A percentile compares a stretch with the other conserved stretches of the same genome.
phyloP scores from a whole-genome alignment of 495 filamentous ascomycete genomes.

The Aspergillus sclerotiicarbonarius region DNA sequence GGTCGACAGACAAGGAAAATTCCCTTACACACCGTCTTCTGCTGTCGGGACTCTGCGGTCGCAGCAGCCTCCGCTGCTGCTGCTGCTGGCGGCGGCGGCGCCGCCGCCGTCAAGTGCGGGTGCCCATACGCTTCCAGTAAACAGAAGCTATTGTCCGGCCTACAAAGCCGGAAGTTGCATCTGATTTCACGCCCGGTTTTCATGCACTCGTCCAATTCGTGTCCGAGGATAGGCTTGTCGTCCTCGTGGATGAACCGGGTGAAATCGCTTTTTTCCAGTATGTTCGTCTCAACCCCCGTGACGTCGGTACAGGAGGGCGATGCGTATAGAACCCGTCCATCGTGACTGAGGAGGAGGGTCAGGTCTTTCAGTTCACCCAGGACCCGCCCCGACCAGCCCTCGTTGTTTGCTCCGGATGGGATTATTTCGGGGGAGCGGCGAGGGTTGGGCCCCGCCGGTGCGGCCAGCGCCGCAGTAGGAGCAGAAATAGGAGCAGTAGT shows the following conservation, averaged over 20 bases:
- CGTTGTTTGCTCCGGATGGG: slow-evolving; percentile 60
- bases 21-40: slow-evolving; percentile 62
- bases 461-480: neutral
- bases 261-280: slow-evolving; percentile 72
- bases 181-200: slow-evolving; percentile 73
- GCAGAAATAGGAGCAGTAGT: neutral
- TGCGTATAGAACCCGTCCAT: slow-evolving; percentile 79
- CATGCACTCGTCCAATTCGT: slow-evolving; percentile 90
- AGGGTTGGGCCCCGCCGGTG: neutral
- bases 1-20: slow-evolving; percentile 94
- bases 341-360: slow-evolving; percentile 78
- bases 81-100: neutral
- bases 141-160: slow-evolving; percentile 66
- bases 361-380: slow-evolving; percentile 89
- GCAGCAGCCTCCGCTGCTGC: slow-evolving; percentile 5
- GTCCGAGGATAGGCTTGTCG: slow-evolving; percentile 78
- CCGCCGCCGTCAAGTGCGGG: slow-evolving; percentile 63
- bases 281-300: slow-evolving; percentile 68
- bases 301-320: slow-evolving; percentile 77
- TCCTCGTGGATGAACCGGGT: slow-evolving; percentile 83
- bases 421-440: slow-evolving; percentile 60
- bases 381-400: slow-evolving; percentile 86
- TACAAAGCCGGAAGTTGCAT: slow-evolving; percentile 86
- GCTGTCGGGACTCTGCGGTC: slow-evolving; percentile 33
- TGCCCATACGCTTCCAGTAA: slow-evolving; percentile 92